phyloP scores from a whole-genome alignment of 1,284 basidiomycete genomes.

The Ceratobasidium sp. region DNA sequence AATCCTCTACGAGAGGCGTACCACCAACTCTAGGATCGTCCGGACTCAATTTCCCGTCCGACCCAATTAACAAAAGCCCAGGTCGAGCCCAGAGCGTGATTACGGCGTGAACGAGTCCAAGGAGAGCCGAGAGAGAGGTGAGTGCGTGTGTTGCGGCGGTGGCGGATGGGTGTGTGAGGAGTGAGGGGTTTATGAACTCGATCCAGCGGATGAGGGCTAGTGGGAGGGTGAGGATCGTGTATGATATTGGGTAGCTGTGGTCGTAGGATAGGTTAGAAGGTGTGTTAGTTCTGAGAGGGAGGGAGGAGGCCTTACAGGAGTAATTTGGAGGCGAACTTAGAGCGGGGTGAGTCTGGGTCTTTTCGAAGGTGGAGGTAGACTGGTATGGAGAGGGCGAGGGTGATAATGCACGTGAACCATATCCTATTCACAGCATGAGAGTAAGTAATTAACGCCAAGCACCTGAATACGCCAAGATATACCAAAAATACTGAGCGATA shows the following conservation, averaged over 20 bases:
- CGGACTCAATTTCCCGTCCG: slow-evolving; percentile 6
- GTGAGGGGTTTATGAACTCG: slow-evolving; percentile 5
- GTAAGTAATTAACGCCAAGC: no score
- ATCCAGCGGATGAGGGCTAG: slow-evolving; percentile 30
- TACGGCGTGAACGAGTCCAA: slow-evolving; percentile 24
- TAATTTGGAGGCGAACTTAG: no score
- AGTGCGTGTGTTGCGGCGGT: slow-evolving; percentile 16
- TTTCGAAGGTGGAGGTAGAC: slow-evolving; percentile 9
- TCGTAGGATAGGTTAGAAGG: background rate
- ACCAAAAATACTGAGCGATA: slow-evolving; percentile 32
- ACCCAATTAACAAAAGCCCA: slow-evolving; percentile 1
- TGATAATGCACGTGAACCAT: slow-evolving; percentile 10
- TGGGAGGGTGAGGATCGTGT: slow-evolving; percentile 16
- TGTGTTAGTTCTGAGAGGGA: no score
- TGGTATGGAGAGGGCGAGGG: slow-evolving; percentile 15
- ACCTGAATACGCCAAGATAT: background rate
- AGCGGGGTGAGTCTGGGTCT: no score
- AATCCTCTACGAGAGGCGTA: no score
- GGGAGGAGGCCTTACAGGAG: no score
- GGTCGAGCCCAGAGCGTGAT: slow-evolving; percentile 22
- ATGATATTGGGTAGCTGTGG: slow-evolving; percentile 28
- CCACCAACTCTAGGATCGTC: no score
- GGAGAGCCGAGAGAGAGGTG: slow-evolving; percentile 13
- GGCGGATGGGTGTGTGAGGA: background rate
- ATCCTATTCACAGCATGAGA: no score